phyloP scores from a whole-genome alignment of 345 rosid species.

The Cardamine resedifolia region DNA sequence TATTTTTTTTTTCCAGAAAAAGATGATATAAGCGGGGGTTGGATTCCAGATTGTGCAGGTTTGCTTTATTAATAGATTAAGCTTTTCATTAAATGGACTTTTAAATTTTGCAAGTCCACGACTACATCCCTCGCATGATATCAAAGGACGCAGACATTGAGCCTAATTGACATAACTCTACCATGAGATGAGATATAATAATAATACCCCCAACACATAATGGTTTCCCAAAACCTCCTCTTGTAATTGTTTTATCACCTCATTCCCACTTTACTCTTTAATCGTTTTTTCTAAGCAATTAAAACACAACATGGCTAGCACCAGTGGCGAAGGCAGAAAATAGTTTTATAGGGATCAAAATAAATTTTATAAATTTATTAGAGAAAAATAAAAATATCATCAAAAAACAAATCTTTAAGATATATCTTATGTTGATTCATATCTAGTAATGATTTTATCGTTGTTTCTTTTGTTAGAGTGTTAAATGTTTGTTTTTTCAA shows the following conservation, averaged over 20 bases:
- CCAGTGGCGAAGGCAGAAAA: too few relatives aligned
- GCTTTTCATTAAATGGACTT: not conserved
- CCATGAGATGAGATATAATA: not conserved
- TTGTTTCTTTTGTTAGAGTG: too few relatives aligned
- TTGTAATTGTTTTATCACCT: not conserved
- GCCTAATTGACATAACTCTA: not conserved
- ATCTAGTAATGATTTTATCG: too few relatives aligned
- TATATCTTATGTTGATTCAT: too few relatives aligned
- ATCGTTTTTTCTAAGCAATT: not conserved
- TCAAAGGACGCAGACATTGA: not conserved
- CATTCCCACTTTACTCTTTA: not conserved
- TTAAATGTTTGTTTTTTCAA: too few relatives aligned
- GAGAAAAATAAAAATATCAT: too few relatives aligned
- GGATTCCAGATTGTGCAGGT: too few relatives aligned
- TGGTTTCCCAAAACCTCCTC: not conserved
- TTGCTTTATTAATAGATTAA: not conserved
- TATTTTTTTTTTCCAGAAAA: too few relatives aligned
- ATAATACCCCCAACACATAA: not conserved
- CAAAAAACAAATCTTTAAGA: too few relatives aligned
- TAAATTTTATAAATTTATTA: too few relatives aligned
- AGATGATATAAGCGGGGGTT: not conserved
- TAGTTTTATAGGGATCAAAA: too few relatives aligned
- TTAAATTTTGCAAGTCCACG: not conserved
- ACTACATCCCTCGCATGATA: not conserved
- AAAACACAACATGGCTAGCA: too few relatives aligned